Evolutionary conservation across 352 stramenopile genomes (phyloP).

Genomic region (Peronospora destructor): DNA sequence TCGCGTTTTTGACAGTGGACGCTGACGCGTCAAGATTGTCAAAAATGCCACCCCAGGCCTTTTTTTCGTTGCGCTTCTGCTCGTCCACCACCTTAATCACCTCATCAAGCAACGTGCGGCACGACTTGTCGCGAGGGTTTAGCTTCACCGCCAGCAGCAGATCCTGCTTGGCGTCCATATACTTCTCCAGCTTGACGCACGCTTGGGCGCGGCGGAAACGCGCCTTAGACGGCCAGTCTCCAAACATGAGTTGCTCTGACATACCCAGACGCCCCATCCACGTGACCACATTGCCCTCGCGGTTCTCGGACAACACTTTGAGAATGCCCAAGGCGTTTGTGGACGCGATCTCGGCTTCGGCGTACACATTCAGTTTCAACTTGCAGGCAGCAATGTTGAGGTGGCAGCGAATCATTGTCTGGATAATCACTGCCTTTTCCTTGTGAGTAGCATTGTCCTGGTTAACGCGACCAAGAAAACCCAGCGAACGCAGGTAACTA

Average conservation of each 20-base stretch:
- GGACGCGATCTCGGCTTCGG: conserved; percentile 69
- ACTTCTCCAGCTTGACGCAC: conserved; percentile 67
- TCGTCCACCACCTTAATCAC: conserved; percentile 66
- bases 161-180: conserved; percentile 66
- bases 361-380: conserved; percentile 58
- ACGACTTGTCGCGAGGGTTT: conserved; percentile 78
- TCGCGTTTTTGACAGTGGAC: conserved; percentile 21
- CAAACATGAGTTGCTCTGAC: conserved; percentile 72
- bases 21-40: conserved; percentile 36
- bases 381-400: conserved; percentile 84
- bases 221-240: conserved; percentile 82
- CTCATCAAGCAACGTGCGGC: conserved; percentile 60
- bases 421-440: conserved; percentile 78
- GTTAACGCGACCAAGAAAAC: conserved; percentile 68
- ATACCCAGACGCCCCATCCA: conserved; percentile 82
- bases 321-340: conserved; percentile 81
- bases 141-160: conserved; percentile 70
- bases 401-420: conserved; percentile 86
- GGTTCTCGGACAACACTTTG: conserved; percentile 67
- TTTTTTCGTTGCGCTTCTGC: conserved; percentile 71
- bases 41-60: conserved; percentile 78
- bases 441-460: conserved; percentile 76
- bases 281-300: conserved; percentile 66
- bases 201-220: conserved; percentile 79
- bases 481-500: conserved; percentile 65